Evolutionary conservation across 1,139 yeast species (phyloP), one percentile per base, ranked within the genome.

Genomic region (Diutina neorugosa): DNA sequence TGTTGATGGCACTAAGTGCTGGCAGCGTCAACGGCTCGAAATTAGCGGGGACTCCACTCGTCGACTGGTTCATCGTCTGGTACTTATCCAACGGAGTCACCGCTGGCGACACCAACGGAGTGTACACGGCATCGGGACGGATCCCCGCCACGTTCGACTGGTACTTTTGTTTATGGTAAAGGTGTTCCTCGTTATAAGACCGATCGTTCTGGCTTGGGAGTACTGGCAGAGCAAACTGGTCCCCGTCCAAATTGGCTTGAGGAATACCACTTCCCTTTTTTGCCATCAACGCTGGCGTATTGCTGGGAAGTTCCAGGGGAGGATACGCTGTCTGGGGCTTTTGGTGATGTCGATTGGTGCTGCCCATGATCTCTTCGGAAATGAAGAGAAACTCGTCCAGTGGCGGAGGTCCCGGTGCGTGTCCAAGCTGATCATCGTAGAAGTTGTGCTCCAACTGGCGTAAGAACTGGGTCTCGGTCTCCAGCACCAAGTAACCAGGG

Each of bases 61-160:
- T 57, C 66, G 58, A 49, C 37, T 31, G 52, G 37, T 31, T 31
- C 37, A 31, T 31, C 2, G 12, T 11, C 37, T 51, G 57, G 43
- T 61, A 60, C 54, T 64, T 63, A 43, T 82, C 89, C 59, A 78
- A 62, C 0, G 91, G 90, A 1, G 87, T 81, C 23, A 78, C 82
- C 3, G 86, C 85, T 0, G 95, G 95, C 2, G 90, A 83, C 12
- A 85, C 79, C 53, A 86, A 70, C 0, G 95, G 94, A 0, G 94
- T 86, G 65, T 81, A 84, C 4, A 78, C 77, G 9, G 76, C 76
- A 54, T 74, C 78, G 0, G 79, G 78, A 40, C 75, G 62, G 1
- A 75, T 69, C 14, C 43, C 51, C 18, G 19, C 31, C 25, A 14
- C 23, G 8, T 3, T n/a, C 20, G 9, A 54, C 43, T 52, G 59